phyloP scores from a whole-genome alignment of 208 protist genomes.

The Trypanosoma melophagium region DNA sequence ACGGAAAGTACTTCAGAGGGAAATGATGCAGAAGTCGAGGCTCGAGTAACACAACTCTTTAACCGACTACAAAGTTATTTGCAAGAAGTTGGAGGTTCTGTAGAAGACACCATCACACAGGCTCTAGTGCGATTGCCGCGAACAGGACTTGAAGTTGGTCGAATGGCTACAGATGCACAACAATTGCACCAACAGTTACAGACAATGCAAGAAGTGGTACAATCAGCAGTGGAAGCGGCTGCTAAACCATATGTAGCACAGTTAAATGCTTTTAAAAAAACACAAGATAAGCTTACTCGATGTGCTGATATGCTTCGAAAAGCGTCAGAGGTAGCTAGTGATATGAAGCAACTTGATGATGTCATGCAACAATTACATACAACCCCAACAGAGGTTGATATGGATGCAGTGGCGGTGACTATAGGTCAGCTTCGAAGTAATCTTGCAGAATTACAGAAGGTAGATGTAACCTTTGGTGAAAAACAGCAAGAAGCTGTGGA shows the following conservation, averaged over 20 bases:
- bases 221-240: constrained; percentile 26
- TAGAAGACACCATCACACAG: constrained; percentile 70
- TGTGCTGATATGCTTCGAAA: constrained; percentile 52
- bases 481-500: constrained; percentile 50
- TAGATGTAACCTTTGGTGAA: constrained; percentile 64
- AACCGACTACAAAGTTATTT: constrained; percentile 48
- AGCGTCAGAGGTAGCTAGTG: constrained; percentile 44
- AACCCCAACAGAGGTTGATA: constrained; percentile 18
- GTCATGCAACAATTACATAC: constrained; percentile 36
- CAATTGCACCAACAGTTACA: constrained; percentile 53
- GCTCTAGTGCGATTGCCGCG: constrained; percentile 68
- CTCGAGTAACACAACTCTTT: constrained; percentile 43
- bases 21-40: constrained; percentile 33
- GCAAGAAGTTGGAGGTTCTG: constrained; percentile 45
- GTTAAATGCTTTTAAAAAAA: constrained; percentile 38
- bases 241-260: constrained; percentile 24
- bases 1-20: background rate
- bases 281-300: constrained; percentile 48
- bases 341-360: constrained; percentile 49
- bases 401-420: constrained; percentile 29
- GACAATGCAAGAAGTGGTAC: constrained; percentile 36
- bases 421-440: constrained; percentile 38
- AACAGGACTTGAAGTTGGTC: constrained; percentile 62
- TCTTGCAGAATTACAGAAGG: constrained; percentile 43
- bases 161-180: constrained; percentile 58